These are phyloP conservation scores for Pichia scutulata DNA, from an alignment of 805 yeast species.

Conservation along the genomic window DNA sequence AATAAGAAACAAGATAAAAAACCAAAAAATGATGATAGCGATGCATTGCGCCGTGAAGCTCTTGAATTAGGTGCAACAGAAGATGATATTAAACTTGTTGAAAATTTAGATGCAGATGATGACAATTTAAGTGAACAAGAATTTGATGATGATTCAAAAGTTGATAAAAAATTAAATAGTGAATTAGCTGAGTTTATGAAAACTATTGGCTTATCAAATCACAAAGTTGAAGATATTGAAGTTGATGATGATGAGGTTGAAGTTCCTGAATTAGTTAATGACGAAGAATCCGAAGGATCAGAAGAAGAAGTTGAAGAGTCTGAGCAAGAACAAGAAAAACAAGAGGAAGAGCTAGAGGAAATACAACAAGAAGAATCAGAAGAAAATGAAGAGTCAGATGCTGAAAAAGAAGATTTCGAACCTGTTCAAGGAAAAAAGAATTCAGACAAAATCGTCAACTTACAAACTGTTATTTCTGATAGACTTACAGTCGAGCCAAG, in stretches of 20 bases:
- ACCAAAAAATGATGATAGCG: not conserved
- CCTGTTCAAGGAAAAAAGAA: constrained; percentile 26
- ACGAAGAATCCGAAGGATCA: constrained; percentile 29
- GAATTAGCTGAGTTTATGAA: constrained; percentile 61
- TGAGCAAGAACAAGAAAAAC: constrained; percentile 23
- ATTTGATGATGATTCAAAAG: constrained; percentile 38
- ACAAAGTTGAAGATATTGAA: constrained; percentile 31
- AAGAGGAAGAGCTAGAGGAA: constrained; percentile 25
- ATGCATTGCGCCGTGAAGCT: constrained; percentile 57
- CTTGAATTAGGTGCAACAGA: constrained; percentile 79
- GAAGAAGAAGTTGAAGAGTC: constrained; percentile 30
- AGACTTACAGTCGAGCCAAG: constrained; percentile 54
- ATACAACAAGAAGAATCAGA: constrained; percentile 29
- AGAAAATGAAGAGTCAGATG: constrained; percentile 19
- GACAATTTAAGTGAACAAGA: constrained; percentile 43
- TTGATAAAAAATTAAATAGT: constrained; percentile 37
- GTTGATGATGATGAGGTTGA: constrained; percentile 29
- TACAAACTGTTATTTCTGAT: constrained; percentile 47
- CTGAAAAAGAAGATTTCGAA: constrained; percentile 26
- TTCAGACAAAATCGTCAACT: constrained; percentile 23
- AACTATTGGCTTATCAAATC: constrained; percentile 52
- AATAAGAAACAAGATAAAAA: constrained; percentile 4
- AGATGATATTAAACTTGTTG: constrained; percentile 62
- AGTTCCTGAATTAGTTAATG: constrained; percentile 33
- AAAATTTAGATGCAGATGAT: constrained; percentile 39